phyloP scores from a whole-genome alignment of 2,329 filamentous ascomycete species.

The Colletotrichum sidae region DNA sequence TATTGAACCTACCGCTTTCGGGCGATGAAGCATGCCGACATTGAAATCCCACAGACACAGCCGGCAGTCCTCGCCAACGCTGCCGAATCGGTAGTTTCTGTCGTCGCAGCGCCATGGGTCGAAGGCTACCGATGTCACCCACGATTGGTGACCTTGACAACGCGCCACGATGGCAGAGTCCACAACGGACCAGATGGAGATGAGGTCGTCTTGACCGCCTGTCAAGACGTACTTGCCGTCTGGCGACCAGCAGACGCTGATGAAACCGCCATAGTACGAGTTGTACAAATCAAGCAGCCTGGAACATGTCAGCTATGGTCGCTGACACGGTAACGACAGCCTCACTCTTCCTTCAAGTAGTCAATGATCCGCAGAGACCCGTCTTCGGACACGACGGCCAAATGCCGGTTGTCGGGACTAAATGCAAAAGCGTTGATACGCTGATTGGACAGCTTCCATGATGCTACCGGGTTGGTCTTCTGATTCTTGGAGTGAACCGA shows the following conservation, averaged over 20 bases:
- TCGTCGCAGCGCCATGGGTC: conserved; percentile 98
- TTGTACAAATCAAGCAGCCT: conserved; percentile 89
- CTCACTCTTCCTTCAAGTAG: conserved; percentile 88
- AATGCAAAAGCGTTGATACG: conserved; percentile 92
- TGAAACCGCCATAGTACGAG: conserved; percentile 93
- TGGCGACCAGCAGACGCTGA: conserved; percentile 96
- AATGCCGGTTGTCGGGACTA: conserved; percentile 86
- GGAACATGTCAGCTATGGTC: conserved; percentile 20
- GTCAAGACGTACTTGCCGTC: conserved; percentile 96
- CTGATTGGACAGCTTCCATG: conserved; percentile 93
- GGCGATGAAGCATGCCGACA: conserved; percentile 93
- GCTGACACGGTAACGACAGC: conserved; percentile 24
- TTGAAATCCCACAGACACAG: conserved; percentile 97
- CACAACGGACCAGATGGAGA: conserved; percentile 93
- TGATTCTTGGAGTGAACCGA: conserved; percentile 95
- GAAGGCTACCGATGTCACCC: conserved; percentile 93
- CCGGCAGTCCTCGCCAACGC: conserved; percentile 92
- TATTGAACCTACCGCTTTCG: conserved; percentile 76
- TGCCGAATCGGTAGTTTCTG: conserved; percentile 94
- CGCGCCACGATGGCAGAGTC: conserved; percentile 88
- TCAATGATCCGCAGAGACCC: conserved; percentile 91
- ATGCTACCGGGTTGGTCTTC: conserved; percentile 90
- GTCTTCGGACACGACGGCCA: conserved; percentile 93
- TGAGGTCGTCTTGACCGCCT: conserved; percentile 93
- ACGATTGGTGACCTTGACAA: conserved; percentile 95